Base-by-base conservation (phyloP, 2,329 filamentous ascomycete genomes). In the Lecanicillium sp. region DNA sequence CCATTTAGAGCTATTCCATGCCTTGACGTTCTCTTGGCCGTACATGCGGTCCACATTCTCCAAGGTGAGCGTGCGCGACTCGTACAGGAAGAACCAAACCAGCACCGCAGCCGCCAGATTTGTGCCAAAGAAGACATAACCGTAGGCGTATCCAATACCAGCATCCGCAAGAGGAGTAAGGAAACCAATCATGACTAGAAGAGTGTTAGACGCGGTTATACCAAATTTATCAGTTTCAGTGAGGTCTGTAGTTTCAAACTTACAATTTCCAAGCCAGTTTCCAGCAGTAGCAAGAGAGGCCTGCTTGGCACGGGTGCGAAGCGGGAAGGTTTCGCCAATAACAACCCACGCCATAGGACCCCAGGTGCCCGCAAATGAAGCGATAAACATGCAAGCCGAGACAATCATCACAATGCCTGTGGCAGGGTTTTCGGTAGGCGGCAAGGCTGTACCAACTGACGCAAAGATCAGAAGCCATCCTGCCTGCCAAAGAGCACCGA, bases 21-120 rank as follows among this genome's bases (percentile, higher is more conserved):
- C 70, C 56, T 72, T 74, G n/a, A 83, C 67, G 30, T 65, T 45
- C 3, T 48, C 58, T 15, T 78, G 60, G 34, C 79, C 69, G 54
- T 85, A 85, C 77, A 83, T 81, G 37, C 74, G 71, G 56, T 85
- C 80, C 41, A 85, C 75, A 48, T 83, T 77, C 60, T 85, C 81
- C n/a, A 85, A 67, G 11, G 75, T 77, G 9, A 81, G 69, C 29
- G 70, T 73, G 44, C 75, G 71, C 13, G 71, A 77, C 54, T 85
- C 80, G 55, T 75, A 79, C 40, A 85, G 68, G 58, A 82, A 83
- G 63, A 85, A 80, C 65, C 75, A 85, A 18, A 83, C 75, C 15
- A 82, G 55, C 0, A 73, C 49, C 2, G 75, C 69, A 2, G 71
- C 78, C 2, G 67, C 60, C 35, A 83, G 59, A 49, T 79, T 78